Evolutionary conservation across 805 yeast species (phyloP), one percentile per base, ranked within the genome.

Genomic region (Saccharomycopsis lassenensis): DNA sequence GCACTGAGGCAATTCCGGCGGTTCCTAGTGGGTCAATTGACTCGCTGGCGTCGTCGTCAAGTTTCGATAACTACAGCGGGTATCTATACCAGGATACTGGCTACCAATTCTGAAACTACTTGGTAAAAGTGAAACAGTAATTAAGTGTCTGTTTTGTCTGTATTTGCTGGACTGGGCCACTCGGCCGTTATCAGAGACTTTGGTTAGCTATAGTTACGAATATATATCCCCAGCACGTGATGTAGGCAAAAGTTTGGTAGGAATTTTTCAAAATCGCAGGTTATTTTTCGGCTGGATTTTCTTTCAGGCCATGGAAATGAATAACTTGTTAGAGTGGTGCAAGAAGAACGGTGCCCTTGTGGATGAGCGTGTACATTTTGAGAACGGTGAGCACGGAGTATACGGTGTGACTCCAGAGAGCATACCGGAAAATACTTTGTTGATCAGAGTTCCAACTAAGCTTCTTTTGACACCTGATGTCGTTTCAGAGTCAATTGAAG

Each of bases 401-500:
- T n/a, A n/a, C n/a, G n/a, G n/a, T n/a, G n/a, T n/a, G n/a, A n/a
- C n/a, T n/a, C n/a, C n/a, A n/a, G n/a, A n/a, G n/a, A n/a, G n/a
- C n/a, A n/a, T n/a, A n/a, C n/a, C n/a, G n/a, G n/a, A n/a, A n/a
- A n/a, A n/a, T n/a, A 8, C 35, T 24, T 48, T 52, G n/a, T 45
- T 68, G 14, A 54, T 69, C 15, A 49, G 48, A 20, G 50, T 69
- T 3, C 72, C 74, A 3, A 45, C 47, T 31, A 35, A 43, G 0
- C 34, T 69, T 4, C 48, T 67, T 0, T 46, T 70, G 2, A 59
- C 64, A 1, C 61, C 61, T 2, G 47, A 48, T 0, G 17, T 55
- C 3, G 69, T 71, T 0, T 48, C 50, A 1, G 21, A 37, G 1
- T 50, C 46, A 18, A 59, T 62, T 31, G 46, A 51, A 4, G n/a